phyloP scores from a whole-genome alignment of 345 rosid species.

The Eucalyptus melliodora region DNA sequence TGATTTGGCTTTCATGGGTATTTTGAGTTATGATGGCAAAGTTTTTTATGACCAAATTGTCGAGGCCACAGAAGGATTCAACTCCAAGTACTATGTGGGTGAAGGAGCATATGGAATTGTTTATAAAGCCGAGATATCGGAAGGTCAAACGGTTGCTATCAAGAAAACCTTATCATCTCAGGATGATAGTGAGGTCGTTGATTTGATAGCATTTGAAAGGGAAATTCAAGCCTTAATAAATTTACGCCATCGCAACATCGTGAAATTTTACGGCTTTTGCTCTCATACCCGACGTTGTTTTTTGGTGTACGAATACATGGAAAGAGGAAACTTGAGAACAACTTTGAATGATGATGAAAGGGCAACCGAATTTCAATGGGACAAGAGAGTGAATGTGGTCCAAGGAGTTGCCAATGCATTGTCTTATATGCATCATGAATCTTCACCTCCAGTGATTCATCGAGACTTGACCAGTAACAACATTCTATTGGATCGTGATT shows the following conservation, averaged over 20 bases:
- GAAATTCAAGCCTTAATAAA: neutral
- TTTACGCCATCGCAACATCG: neutral
- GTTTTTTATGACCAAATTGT: neutral
- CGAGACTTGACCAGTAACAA: neutral
- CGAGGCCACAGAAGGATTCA: neutral
- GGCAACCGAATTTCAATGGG: neutral
- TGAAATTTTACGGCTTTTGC: neutral
- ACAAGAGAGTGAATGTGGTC: neutral
- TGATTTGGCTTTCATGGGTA: neutral
- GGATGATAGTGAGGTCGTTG: neutral
- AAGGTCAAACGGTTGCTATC: neutral
- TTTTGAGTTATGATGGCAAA: neutral
- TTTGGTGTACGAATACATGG: neutral
- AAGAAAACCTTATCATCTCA: neutral
- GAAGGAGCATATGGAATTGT: neutral
- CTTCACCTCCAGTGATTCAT: neutral
- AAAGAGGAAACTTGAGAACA: neutral
- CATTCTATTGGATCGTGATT: neutral
- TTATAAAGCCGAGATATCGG: neutral
- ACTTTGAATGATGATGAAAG: neutral
- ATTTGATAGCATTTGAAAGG: neutral
- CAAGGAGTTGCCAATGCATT: neutral
- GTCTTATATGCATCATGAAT: neutral
- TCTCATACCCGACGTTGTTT: neutral
- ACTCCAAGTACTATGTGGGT: neutral